A percentile compares a stretch with the other conserved stretches of the same genome.
phyloP scores from a whole-genome alignment of 2,329 filamentous ascomycete species.

The Dactylonectria macrodidyma region DNA sequence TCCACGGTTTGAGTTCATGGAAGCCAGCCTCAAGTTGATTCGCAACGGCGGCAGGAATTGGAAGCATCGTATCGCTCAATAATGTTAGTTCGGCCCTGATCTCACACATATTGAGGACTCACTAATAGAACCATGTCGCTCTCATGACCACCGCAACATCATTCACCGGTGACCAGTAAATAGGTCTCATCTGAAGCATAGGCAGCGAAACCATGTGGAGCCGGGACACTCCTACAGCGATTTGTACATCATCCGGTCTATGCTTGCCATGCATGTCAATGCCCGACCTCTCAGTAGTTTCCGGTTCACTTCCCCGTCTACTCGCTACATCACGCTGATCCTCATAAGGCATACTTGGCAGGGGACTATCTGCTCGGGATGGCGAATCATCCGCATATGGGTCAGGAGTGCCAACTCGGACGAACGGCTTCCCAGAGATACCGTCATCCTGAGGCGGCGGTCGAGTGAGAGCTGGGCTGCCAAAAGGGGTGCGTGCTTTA shows the following conservation, averaged over 20 bases:
- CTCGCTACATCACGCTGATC: conserved; percentile 13
- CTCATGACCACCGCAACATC: conserved; percentile 87
- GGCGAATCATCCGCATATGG: conserved; percentile 40
- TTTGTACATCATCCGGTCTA: conserved; percentile 62
- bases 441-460: conserved; percentile 60
- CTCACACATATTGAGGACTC: conserved; percentile 29
- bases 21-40: conserved; percentile 96
- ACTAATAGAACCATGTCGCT: conserved; percentile 96
- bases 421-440: conserved; percentile 69
- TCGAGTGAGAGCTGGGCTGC: conserved; percentile 40
- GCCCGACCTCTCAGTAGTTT: conserved; percentile 23
- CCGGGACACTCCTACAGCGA: conserved; percentile 91
- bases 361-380: conserved; percentile 13
- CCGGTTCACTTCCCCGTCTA: conserved; percentile 27
- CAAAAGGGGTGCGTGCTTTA: conserved; percentile 42
- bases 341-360: conserved; percentile 24
- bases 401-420: conserved; percentile 60
- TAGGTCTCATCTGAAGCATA: conserved; percentile 89
- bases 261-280: conserved; percentile 24
- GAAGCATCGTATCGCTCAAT: conserved; percentile 85
- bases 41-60: conserved; percentile 86
- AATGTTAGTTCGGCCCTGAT: conserved; percentile 32
- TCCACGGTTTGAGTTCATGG: conserved; percentile 87
- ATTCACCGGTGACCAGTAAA: conserved; percentile 97
- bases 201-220: conserved; percentile 91